Percentiles rank a stretch among this genome's conserved stretches.
These are phyloP conservation scores for Cystobasidiaceae sp. DNA, from an alignment of 1,284 basidiomycete genomes.

Conservation along the genomic window DNA sequence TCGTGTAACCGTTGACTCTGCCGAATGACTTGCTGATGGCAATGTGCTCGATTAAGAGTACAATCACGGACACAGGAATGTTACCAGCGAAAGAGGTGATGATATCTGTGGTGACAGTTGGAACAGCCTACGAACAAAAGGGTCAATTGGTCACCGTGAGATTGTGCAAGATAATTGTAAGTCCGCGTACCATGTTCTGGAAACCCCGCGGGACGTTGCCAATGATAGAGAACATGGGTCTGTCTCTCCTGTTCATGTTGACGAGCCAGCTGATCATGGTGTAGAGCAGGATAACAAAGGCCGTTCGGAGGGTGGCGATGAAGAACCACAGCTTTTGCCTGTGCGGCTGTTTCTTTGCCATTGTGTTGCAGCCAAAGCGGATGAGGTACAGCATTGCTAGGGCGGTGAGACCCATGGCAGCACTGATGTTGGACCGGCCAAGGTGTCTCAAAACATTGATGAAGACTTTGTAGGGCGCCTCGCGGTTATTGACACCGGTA, in stretches of 20 bases:
- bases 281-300: slow-evolving; percentile 75
- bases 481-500: slow-evolving; percentile 68
- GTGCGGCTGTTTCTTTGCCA: slow-evolving; percentile 64
- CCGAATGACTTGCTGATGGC: slow-evolving; percentile 85
- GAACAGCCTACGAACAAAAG: slow-evolving; percentile 53
- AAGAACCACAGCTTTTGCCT: slow-evolving; percentile 61
- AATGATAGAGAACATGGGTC: slow-evolving; percentile 70
- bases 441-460: slow-evolving; percentile 88
- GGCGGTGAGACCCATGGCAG: slow-evolving; percentile 81
- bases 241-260: slow-evolving; percentile 58
- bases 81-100: slow-evolving; percentile 67
- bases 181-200: slow-evolving; percentile 54
- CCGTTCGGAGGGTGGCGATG: slow-evolving; percentile 74
- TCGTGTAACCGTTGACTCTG: slow-evolving; percentile 92
- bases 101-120: slow-evolving; percentile 61
- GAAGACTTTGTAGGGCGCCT: slow-evolving; percentile 75
- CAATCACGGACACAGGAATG: slow-evolving; percentile 87
- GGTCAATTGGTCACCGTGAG: not conserved
- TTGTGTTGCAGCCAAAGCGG: slow-evolving; percentile 59
- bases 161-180: not conserved
- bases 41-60: slow-evolving; percentile 93
- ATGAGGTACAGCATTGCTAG: slow-evolving; percentile 69
- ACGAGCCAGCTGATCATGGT: slow-evolving; percentile 81
- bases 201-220: slow-evolving; percentile 64
- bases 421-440: slow-evolving; percentile 66